Evolutionary conservation across 129 eudicot genomes (phyloP).

Genomic region (Calendula officinalis): DNA sequence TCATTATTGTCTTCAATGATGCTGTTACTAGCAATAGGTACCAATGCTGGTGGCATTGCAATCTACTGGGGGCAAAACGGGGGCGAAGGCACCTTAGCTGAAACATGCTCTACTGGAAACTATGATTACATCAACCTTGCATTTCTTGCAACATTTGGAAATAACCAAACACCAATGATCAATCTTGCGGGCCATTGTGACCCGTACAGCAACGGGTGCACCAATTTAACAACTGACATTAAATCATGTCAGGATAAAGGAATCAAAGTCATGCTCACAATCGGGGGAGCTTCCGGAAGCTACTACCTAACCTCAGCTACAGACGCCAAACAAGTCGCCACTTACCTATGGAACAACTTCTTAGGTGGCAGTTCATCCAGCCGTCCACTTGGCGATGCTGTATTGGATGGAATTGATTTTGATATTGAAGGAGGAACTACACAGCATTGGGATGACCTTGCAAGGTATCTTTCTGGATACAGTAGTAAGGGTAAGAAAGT

Average conservation of each 20-base stretch:
- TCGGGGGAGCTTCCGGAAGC: constrained; percentile 23
- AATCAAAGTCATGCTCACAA: constrained; percentile 30
- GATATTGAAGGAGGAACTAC: constrained; percentile 43
- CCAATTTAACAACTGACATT: constrained; percentile 20
- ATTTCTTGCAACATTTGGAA: constrained; percentile 34
- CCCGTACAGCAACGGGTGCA: constrained; percentile 23
- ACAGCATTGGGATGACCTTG: constrained; percentile 42
- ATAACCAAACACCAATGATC: constrained; percentile 23
- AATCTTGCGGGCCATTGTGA: constrained; percentile 41
- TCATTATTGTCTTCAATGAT: constrained; percentile 19
- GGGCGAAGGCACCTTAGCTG: constrained; percentile 33
- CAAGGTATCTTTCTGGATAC: constrained; percentile 21
- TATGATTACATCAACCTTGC: constrained; percentile 36
- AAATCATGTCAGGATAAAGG: constrained; percentile 28
- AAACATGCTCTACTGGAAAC: constrained; percentile 34
- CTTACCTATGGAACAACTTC: constrained; percentile 35
- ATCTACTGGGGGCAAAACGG: constrained; percentile 51
- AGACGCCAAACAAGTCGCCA: constrained; percentile 25
- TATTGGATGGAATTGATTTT: constrained; percentile 32
- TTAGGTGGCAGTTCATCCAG: constrained; percentile 25
- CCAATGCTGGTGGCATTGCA: constrained; percentile 39
- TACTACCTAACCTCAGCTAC: constrained; percentile 25
- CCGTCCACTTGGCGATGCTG: constrained; percentile 33
- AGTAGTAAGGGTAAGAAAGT: constrained; percentile 34
- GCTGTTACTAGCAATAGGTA: constrained; percentile 17